A percentile compares a stretch with the other conserved stretches of the same genome.
Conservation (phyloP, 2,329 filamentous ascomycete genomes). For the Penicillium sclerotigenum region DNA sequence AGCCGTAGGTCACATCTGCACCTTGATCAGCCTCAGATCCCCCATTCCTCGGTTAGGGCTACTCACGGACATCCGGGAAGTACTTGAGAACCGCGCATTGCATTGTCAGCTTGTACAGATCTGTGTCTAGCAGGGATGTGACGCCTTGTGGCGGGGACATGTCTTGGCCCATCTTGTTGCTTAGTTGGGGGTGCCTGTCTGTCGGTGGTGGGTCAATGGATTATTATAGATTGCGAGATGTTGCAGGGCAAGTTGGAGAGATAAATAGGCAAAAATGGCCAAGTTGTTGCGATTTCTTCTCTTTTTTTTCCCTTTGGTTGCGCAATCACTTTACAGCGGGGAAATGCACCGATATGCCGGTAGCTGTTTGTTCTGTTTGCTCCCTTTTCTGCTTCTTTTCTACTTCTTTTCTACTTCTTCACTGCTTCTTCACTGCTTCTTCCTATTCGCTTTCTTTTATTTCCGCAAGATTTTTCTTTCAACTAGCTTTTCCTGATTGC, state of each 20-base stretch:
- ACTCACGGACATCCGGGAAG: slow-evolving; percentile 65
- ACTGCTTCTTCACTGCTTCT: background rate
- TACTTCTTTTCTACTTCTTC: background rate
- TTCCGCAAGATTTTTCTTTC: background rate
- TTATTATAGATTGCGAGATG: background rate
- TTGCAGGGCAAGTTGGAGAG: background rate
- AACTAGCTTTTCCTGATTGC: background rate
- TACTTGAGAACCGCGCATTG: slow-evolving; percentile 94
- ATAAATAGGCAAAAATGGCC: background rate
- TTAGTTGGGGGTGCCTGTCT: slow-evolving; percentile 5
- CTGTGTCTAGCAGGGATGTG: slow-evolving; percentile 77
- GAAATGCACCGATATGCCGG: slow-evolving; percentile 4
- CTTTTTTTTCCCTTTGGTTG: background rate
- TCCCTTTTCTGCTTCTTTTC: background rate
- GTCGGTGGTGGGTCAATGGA: background rate
- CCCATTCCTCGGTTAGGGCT: slow-evolving; percentile 6
- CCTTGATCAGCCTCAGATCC: background rate
- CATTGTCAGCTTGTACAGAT: slow-evolving; percentile 97
- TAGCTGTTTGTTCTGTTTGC: slow-evolving; percentile 8
- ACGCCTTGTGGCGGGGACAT: slow-evolving; percentile 61
- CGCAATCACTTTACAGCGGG: slow-evolving; percentile 3
- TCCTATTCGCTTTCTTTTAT: background rate
- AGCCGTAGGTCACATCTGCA: slow-evolving; percentile 76
- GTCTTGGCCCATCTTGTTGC: slow-evolving; percentile 29
- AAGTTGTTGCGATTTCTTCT: background rate